Evolutionary conservation across 2,329 filamentous ascomycete genomes (phyloP).

Genomic region (Cadophora gregata): DNA sequence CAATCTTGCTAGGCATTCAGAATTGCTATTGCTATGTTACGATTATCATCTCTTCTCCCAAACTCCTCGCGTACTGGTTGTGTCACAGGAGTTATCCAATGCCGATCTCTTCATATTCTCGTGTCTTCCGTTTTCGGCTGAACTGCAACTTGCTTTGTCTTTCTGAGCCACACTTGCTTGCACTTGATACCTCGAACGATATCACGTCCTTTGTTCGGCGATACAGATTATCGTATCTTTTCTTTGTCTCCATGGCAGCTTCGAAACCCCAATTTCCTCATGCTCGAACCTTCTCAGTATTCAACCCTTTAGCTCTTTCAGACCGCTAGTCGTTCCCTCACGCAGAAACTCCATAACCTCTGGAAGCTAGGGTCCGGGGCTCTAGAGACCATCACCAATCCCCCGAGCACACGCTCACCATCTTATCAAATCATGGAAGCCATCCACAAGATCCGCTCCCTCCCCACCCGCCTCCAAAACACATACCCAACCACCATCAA

Average conservation of each 20-base stretch:
- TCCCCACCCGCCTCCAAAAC: background rate
- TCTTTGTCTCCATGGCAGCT: too few relatives aligned
- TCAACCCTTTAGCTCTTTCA: too few relatives aligned
- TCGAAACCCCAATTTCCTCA: too few relatives aligned
- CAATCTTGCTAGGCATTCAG: too few relatives aligned
- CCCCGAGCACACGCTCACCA: background rate
- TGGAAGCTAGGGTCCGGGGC: background rate
- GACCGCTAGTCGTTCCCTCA: too few relatives aligned
- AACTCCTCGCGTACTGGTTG: too few relatives aligned
- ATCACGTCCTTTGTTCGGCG: background rate
- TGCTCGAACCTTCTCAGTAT: background rate
- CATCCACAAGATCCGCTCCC: background rate
- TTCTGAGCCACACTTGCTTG: background rate
- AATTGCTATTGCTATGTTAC: too few relatives aligned
- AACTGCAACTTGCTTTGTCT: background rate
- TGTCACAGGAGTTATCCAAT: background rate
- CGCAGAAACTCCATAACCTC: background rate
- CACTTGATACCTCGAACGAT: background rate
- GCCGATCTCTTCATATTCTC: background rate
- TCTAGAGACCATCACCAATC: background rate
- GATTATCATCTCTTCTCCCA: too few relatives aligned
- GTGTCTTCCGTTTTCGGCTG: background rate
- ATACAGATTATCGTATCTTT: background rate
- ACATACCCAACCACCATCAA: background rate
- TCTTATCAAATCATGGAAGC: background rate